These are phyloP conservation scores for Beverwykella pulmonaria DNA, from an alignment of 495 filamentous ascomycete genomes.

Conservation along the genomic window DNA sequence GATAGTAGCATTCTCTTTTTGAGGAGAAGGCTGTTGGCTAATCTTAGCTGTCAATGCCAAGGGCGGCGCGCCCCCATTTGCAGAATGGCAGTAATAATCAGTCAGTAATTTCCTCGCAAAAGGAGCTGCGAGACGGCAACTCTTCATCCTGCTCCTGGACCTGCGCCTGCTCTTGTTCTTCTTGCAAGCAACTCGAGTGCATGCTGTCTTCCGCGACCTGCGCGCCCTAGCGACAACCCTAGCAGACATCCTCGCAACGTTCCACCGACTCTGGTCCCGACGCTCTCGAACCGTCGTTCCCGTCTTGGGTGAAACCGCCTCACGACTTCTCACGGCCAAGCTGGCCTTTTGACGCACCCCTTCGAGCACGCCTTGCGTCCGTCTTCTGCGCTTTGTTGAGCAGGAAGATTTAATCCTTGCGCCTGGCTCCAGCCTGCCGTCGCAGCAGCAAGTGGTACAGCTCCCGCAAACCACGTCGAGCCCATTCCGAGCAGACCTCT, in stretches of 20 bases:
- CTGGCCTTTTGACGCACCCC: background rate
- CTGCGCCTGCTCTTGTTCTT: background rate
- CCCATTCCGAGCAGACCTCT: constrained; percentile 27
- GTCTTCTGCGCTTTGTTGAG: constrained; percentile 1
- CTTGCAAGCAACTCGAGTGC: background rate
- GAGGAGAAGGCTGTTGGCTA: background rate
- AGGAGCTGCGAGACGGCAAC: background rate
- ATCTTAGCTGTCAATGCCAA: background rate
- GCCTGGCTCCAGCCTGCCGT: constrained; percentile 12
- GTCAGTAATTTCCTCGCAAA: constrained; percentile 1
- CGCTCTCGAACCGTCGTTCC: constrained; percentile 1
- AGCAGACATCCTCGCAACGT: background rate
- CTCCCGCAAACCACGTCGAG: constrained; percentile 25
- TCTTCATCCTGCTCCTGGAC: background rate
- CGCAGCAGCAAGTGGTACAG: background rate
- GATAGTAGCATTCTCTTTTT: background rate
- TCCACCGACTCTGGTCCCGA: background rate
- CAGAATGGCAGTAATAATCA: background rate
- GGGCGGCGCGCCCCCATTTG: background rate
- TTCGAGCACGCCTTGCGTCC: constrained; percentile 12
- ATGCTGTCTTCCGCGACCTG: background rate
- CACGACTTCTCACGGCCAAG: background rate
- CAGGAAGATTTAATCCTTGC: background rate
- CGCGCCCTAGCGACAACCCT: background rate
- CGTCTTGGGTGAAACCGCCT: constrained; percentile 1